Evolutionary conservation across 208 protist species (phyloP), one percentile per base, ranked within the genome.

Genomic region (Leishmania aethiopica): DNA sequence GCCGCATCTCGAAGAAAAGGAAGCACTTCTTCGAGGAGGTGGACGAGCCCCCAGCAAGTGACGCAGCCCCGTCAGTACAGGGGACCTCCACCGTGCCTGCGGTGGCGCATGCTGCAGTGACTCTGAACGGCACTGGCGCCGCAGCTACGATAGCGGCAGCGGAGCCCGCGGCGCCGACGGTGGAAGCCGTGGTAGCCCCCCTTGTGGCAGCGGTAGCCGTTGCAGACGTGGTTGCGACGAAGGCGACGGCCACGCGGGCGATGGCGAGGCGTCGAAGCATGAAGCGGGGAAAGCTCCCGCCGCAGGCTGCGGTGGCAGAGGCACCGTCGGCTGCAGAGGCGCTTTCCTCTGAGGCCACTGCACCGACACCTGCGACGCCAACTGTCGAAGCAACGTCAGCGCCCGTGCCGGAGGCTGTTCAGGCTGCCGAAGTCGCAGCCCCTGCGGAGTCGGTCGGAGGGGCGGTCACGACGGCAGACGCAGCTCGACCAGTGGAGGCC

Each of bases 1-100:
- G 71, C 42, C 55, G 49, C 71, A 4, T 57, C 42, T 5, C 25
- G 37, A 64, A 70, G 42, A 79, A 67, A 47, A 64, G 25, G 40
- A 64, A 70, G 45, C 59, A 45, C 59, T 49, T 78, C 57, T n/a
- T 70, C n/a, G 45, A 25, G 25, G 75, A 79, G 55, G n/a, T 62
- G 51, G 47, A 76, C 0, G 32, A 76, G 25, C 10, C 40, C 28
- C 40, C 40, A 32, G 28, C 19, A 42, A 49, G 25, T n/a, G 40
- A 28, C 10, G 11, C 69, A n/a, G 6, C 69, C 10, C 69, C 42
- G 69, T 32, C 42, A 15, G 51, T n/a, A 51, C 25, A n/a, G 25
- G 42, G 13, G 10, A 51, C 32, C 2, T 15, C 28, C 13, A 53
- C 35, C 15, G 10, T n/a, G 42, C 42, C 69, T 17, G 69, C 22